These are phyloP conservation scores for Suhomyces kilbournensis DNA, from an alignment of 805 yeast species.

Conservation along the genomic window DNA sequence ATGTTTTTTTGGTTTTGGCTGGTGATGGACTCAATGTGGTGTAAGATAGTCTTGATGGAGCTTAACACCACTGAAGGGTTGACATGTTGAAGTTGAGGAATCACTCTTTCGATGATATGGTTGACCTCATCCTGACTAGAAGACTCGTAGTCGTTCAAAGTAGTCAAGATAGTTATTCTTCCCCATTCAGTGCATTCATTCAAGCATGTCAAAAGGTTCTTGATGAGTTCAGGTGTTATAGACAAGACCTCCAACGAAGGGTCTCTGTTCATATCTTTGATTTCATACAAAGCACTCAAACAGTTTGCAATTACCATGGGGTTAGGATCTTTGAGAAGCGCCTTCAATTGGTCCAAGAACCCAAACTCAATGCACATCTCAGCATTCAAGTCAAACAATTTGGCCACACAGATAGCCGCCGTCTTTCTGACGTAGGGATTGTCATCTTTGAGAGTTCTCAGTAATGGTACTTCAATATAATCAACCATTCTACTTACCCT, in stretches of 20 bases:
- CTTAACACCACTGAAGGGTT: constrained; percentile 92
- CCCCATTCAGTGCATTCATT: constrained; percentile 99
- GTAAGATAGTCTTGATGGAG: constrained; percentile 75
- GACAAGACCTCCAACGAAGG: constrained; percentile 36
- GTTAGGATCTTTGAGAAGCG: constrained; percentile 76
- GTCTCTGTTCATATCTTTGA: constrained; percentile 62
- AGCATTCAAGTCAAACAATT: constrained; percentile 81
- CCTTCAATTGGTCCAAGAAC: constrained; percentile 65
- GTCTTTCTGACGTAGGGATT: constrained; percentile 97
- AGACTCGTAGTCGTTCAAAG: constrained; percentile 70
- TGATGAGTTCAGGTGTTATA: constrained; percentile 42
- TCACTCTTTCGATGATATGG: constrained; percentile 82
- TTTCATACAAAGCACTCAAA: constrained; percentile 79
- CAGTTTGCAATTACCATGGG: constrained; percentile 98
- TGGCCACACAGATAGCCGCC: constrained; percentile 96
- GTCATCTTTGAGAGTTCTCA: constrained; percentile 82
- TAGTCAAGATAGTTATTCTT: constrained; percentile 80
- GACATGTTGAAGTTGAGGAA: constrained; percentile 95
- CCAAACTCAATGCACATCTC: constrained; percentile 84
- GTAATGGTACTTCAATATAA: constrained; percentile 86
- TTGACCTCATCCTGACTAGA: constrained; percentile 61
- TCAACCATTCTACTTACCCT: constrained; percentile 94
- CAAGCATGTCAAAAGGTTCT: constrained; percentile 73
- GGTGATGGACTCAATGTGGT: constrained; percentile 54
- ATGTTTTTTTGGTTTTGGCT: constrained; percentile 38